phyloP scores from a whole-genome alignment of 2,329 filamentous ascomycete genomes.

The Talaromyces piceae region DNA sequence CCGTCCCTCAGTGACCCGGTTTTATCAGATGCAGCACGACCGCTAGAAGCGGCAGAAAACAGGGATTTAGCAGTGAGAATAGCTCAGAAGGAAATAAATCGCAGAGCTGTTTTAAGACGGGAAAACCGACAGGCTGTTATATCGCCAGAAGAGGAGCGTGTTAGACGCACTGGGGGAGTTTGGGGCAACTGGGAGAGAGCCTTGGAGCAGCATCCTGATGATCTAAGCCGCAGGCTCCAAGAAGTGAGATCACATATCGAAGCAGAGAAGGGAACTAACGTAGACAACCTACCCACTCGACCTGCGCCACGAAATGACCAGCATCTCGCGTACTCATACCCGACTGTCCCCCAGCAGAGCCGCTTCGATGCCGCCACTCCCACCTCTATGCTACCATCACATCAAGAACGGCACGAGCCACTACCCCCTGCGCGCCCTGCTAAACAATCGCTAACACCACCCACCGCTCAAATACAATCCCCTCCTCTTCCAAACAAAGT shows the following conservation, averaged over 20 bases:
- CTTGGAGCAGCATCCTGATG: conserved; percentile 31
- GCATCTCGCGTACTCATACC: conserved; percentile 34
- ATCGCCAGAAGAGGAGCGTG: conserved; percentile 50
- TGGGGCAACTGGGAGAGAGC: conserved; percentile 49
- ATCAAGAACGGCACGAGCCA: conserved; percentile 13
- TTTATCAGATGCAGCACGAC: conserved; percentile 49
- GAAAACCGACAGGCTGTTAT: conserved; percentile 52
- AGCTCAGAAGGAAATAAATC: conserved; percentile 63
- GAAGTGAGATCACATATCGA: conserved; percentile 32
- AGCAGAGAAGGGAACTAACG: conserved; percentile 7
- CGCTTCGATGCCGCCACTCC: conserved; percentile 18
- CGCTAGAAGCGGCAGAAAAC: conserved; percentile 64
- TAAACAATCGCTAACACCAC: conserved; percentile 21
- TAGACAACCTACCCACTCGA: conserved; percentile 11
- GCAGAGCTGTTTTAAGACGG: conserved; percentile 56
- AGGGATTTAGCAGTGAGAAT: conserved; percentile 69
- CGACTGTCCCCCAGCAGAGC: conserved; percentile 34
- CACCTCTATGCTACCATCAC: conserved; percentile 13
- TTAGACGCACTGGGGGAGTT: conserved; percentile 46
- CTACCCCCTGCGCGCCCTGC: conserved; percentile 33
- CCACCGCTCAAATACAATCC: conserved; percentile 15
- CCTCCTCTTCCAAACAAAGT: conserved; percentile 23
- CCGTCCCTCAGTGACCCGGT: conserved; percentile 47
- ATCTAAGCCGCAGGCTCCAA: conserved; percentile 47
- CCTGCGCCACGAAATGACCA: conserved; percentile 13